phyloP scores from a whole-genome alignment of 139 green algal genomes.

The Tetradesmus lagerheimii region DNA sequence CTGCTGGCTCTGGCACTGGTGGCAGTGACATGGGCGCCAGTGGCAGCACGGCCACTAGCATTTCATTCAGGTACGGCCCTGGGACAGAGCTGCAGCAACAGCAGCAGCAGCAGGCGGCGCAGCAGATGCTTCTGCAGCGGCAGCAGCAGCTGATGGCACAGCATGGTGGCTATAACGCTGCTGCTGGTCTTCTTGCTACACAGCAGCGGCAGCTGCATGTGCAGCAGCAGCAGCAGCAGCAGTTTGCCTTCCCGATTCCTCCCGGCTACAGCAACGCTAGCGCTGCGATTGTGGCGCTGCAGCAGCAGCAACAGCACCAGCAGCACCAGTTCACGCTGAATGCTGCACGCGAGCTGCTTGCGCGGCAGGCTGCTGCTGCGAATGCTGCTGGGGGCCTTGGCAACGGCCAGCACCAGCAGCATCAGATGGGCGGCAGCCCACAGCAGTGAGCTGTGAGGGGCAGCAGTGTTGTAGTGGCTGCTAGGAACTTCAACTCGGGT shows the following conservation, averaged over 20 bases:
- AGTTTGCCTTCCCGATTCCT: not conserved
- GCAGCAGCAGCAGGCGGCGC: not conserved
- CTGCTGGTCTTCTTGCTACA: not conserved
- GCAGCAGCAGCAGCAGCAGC: conserved; percentile 12
- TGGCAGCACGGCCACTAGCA: not conserved
- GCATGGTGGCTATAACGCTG: not conserved
- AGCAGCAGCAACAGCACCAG: not conserved
- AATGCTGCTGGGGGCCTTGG: not conserved
- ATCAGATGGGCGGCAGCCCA: not conserved
- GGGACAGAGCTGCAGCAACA: not conserved
- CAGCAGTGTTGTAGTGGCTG: not conserved
- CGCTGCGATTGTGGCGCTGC: not conserved
- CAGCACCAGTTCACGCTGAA: not conserved
- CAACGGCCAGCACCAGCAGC: not conserved
- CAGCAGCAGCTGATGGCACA: not conserved
- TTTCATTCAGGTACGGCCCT: not conserved
- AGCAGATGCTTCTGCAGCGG: not conserved
- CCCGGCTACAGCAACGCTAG: not conserved
- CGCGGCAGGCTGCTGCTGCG: not conserved
- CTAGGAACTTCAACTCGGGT: too few relatives aligned
- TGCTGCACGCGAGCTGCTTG: not conserved
- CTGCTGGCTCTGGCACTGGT: not conserved
- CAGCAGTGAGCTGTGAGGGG: not conserved
- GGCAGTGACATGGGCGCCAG: not conserved
- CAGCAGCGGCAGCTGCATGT: not conserved